Percentiles rank a stretch among this genome's conserved stretches.
Conservation (phyloP, 768 basidiomycete genomes). For the Collybia nuda region DNA sequence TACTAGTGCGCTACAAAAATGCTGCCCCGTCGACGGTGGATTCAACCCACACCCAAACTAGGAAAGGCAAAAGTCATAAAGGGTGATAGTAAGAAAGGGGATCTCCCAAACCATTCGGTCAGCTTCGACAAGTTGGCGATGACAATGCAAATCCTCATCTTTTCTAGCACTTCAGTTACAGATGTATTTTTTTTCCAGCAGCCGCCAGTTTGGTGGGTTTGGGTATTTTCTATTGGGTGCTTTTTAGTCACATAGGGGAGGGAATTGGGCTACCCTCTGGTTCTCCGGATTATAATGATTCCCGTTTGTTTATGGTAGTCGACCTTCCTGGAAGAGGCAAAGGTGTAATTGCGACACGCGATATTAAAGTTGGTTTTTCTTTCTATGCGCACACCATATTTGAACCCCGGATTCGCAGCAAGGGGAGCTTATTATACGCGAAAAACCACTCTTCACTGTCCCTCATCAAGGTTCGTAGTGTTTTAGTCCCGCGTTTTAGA, state of each 20-base stretch:
- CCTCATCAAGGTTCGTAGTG: slow-evolving; percentile 43
- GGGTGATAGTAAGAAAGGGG: not conserved
- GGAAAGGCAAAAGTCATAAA: not conserved
- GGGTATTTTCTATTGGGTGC: too few relatives aligned
- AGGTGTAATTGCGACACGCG: slow-evolving; percentile 49
- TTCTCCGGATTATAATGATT: not conserved
- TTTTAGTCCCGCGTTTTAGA: not conserved
- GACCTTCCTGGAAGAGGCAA: slow-evolving; percentile 57
- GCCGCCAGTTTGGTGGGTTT: not conserved
- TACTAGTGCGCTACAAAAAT: too few relatives aligned
- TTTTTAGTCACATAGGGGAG: too few relatives aligned
- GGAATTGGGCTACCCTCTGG: too few relatives aligned
- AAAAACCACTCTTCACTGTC: slow-evolving; percentile 54
- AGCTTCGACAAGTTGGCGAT: not conserved
- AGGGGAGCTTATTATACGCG: slow-evolving; percentile 58
- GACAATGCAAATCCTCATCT: not conserved
- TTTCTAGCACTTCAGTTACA: not conserved
- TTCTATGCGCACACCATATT: not conserved
- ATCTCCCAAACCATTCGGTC: not conserved
- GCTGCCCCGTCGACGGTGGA: not conserved
- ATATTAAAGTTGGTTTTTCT: slow-evolving; percentile 42
- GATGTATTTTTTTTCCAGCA: not conserved
- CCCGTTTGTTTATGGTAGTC: slow-evolving; percentile 33
- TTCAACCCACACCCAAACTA: not conserved
- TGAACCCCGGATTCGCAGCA: slow-evolving; percentile 24